Evolutionary conservation across 2,329 filamentous ascomycete species (phyloP).

Genomic region (Metarhizium sp.): DNA sequence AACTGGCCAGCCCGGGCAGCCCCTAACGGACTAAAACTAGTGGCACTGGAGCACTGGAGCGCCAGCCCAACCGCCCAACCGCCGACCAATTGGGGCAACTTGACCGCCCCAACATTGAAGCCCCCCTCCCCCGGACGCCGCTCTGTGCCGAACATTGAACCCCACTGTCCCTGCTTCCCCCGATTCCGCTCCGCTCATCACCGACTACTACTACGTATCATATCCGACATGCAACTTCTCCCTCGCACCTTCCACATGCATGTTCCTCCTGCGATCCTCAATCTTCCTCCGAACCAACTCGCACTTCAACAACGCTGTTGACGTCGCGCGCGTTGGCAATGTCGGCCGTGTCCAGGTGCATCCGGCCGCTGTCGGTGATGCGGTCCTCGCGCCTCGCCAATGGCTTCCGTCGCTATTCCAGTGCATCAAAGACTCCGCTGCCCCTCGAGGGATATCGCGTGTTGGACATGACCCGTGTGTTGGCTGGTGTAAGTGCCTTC

Average conservation of each 20-base stretch:
- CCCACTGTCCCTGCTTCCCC: neutral
- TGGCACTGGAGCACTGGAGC: no score
- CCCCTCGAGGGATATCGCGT: constrained; percentile 83
- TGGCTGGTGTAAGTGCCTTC: constrained; percentile 67
- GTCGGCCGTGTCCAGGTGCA: constrained; percentile 5
- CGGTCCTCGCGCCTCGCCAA: neutral
- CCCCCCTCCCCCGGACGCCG: no score
- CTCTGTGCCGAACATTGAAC: neutral
- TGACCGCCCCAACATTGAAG: no score
- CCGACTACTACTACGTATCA: neutral
- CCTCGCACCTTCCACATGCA: no score
- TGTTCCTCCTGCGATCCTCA: no score
- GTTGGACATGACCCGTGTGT: constrained; percentile 90
- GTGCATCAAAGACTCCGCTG: constrained; percentile 22
- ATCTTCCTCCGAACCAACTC: neutral
- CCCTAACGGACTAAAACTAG: no score
- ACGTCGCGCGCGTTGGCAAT: constrained; percentile 1
- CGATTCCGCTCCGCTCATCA: neutral
- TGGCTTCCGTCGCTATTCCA: constrained; percentile 17
- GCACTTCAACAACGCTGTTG: neutral
- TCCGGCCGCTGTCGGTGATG: constrained; percentile 1
- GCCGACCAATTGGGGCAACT: no score
- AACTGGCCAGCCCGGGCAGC: no score
- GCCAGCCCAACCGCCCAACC: neutral
- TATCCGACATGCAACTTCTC: no score